Percentiles rank a stretch among this genome's conserved stretches.
These are phyloP conservation scores for Colletotrichum godetiae DNA, from an alignment of 2,329 filamentous ascomycete genomes.

Conservation along the genomic window DNA sequence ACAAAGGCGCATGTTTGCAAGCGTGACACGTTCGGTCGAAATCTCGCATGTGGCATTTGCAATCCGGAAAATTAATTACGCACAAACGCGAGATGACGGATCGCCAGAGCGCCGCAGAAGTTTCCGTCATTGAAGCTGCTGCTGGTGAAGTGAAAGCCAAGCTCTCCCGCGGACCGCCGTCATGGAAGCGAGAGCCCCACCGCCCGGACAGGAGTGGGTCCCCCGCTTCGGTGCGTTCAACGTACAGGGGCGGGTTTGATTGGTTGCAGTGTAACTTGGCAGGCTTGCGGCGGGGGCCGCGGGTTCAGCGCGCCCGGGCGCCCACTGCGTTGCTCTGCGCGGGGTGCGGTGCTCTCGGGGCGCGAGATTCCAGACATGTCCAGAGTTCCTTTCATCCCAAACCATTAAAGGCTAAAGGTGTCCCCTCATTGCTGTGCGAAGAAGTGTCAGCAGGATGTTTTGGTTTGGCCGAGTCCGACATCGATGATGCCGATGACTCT, in stretches of 20 bases:
- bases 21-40: too few species aligned
- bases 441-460: background rate
- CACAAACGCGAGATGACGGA: background rate
- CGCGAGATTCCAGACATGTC: background rate
- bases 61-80: background rate
- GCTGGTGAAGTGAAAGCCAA: too few species aligned
- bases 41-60: background rate
- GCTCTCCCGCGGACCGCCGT: background rate
- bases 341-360: constrained; percentile 27
- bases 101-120: background rate
- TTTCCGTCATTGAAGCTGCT: too few species aligned
- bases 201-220: background rate
- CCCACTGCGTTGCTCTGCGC: background rate
- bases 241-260: background rate
- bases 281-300: constrained; percentile 13
- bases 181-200: constrained; percentile 8
- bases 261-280: constrained; percentile 13
- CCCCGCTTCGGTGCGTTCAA: background rate
- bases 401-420: background rate
- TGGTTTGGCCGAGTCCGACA: background rate
- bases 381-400: too few species aligned
- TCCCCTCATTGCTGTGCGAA: background rate
- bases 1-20: too few species aligned
- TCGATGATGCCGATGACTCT: constrained; percentile 3
- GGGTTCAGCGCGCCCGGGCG: background rate